Evolutionary conservation across 139 green algal species (phyloP).

Genomic region (Chlorella sp.): DNA sequence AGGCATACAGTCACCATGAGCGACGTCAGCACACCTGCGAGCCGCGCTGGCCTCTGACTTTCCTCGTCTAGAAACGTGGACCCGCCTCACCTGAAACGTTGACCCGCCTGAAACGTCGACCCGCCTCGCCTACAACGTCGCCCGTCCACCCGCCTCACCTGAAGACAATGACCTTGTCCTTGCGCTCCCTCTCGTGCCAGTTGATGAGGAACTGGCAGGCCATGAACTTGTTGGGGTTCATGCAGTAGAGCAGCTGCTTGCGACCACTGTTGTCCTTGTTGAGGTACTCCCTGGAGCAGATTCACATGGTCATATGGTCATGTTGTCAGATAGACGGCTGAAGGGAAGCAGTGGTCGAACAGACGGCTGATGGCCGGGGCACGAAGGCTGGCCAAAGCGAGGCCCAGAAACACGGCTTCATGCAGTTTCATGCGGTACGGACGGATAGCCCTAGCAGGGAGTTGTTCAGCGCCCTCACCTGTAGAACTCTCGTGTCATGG

Average conservation of each 20-base stretch:
- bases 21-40: neutral
- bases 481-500: conserved; percentile 91
- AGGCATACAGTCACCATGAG: no score
- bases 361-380: neutral
- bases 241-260: conserved; percentile 82
- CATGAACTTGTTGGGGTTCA: conserved; percentile 96
- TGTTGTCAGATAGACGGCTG: no score
- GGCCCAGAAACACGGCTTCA: neutral
- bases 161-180: conserved; percentile 58
- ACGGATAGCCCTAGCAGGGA: no score
- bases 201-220: conserved; percentile 93
- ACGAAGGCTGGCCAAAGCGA: neutral
- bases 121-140: neutral
- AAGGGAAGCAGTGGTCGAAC: no score
- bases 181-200: conserved; percentile 80
- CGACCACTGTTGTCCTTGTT: conserved; percentile 47
- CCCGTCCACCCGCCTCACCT: neutral
- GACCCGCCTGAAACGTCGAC: no score
- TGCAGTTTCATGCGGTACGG: neutral
- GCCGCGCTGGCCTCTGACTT: neutral
- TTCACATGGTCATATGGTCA: no score
- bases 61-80: neutral
- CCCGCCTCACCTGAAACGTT: no score
- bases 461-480: no score
- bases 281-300: conserved; percentile 76